These are phyloP conservation scores for Populus nigra DNA, from an alignment of 345 rosid genomes.

Conservation along the genomic window DNA sequence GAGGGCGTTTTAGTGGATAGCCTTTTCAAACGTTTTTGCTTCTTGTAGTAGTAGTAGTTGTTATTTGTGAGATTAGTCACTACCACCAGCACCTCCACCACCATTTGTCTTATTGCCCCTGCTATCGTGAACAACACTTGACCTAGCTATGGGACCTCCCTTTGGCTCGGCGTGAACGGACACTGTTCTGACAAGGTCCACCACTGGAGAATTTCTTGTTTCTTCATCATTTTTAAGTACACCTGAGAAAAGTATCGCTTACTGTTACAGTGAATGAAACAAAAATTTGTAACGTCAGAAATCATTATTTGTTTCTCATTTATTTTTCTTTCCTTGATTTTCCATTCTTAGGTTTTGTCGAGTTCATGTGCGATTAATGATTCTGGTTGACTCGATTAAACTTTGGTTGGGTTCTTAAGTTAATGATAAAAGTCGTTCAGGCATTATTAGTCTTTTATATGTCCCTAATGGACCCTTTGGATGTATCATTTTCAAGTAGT, in stretches of 20 bases:
- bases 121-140: constrained; percentile 31
- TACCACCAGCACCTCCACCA: constrained; percentile 67
- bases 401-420: constrained; percentile 24
- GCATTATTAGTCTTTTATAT: constrained; percentile 36
- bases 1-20: constrained; percentile 28
- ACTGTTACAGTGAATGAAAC: constrained; percentile 4
- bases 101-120: constrained; percentile 48
- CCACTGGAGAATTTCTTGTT: constrained; percentile 14
- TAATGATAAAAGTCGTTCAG: constrained; percentile 22
- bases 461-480: constrained; percentile 33
- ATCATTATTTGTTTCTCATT: not conserved
- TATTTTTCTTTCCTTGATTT: not conserved
- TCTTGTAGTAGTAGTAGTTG: constrained; percentile 22
- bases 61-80: constrained; percentile 42
- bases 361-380: not conserved
- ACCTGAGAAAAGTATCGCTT: constrained; percentile 12
- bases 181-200: constrained; percentile 22
- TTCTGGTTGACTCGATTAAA: constrained; percentile 17
- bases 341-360: not conserved
- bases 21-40: constrained; percentile 35
- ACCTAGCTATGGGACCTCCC: constrained; percentile 26
- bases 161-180: not conserved
- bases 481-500: constrained; percentile 30
- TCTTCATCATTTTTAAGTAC: constrained; percentile 9
- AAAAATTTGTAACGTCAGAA: not conserved